Percentiles rank a stretch among this genome's conserved stretches.
Conservation (phyloP, 73 alveolate genomes). For the Tetrahymena elliotti region DNA sequence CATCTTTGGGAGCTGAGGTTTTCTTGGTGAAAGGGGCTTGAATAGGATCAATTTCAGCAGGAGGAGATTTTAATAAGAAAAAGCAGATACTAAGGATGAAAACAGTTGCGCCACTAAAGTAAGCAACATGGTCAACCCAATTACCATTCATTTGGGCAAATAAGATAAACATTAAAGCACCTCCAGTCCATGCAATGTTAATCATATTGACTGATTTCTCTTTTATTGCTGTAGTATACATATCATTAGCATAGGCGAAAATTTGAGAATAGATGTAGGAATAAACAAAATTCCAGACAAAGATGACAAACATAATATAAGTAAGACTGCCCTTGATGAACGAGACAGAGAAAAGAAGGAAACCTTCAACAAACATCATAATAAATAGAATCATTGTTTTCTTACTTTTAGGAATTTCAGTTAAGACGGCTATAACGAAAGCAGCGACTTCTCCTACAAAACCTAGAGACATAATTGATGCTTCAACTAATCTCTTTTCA, state of each 20-base stretch:
- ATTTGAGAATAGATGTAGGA: background rate
- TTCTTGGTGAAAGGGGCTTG: background rate
- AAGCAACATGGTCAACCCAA: background rate
- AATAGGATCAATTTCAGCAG: background rate
- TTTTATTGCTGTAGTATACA: background rate
- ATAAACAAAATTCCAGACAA: background rate
- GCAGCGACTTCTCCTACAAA: background rate
- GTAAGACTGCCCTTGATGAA: background rate
- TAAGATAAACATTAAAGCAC: background rate
- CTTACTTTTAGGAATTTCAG: background rate
- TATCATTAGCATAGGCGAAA: background rate
- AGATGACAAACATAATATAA: background rate
- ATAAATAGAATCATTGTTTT: background rate
- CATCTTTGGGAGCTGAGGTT: background rate
- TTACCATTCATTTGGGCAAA: background rate
- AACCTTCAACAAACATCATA: background rate
- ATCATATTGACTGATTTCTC: background rate
- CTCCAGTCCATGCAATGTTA: background rate
- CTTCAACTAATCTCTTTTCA: background rate
- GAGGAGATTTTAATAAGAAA: background rate
- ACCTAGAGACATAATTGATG: background rate
- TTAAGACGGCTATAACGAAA: background rate
- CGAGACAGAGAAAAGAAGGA: background rate
- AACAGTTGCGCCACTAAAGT: background rate
- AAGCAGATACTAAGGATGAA: background rate